Conservation (phyloP, 169 alveolate genomes). For the Babesia ovis region DNA sequence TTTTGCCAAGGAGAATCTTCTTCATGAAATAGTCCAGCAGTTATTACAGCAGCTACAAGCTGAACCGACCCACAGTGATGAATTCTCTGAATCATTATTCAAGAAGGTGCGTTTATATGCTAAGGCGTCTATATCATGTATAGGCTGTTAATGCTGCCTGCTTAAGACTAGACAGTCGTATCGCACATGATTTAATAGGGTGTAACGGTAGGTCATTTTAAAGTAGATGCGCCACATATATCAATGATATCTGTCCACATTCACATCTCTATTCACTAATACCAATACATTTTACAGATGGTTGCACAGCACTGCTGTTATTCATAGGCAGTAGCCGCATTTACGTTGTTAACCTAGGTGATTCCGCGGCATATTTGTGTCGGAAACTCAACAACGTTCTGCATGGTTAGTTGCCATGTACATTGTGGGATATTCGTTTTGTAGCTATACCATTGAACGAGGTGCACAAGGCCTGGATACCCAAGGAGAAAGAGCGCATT, state of each 20-base stretch:
- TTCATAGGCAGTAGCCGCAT: slow-evolving; percentile 67
- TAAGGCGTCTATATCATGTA: not conserved
- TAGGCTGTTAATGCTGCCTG: slow-evolving; percentile 60
- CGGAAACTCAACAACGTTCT: slow-evolving; percentile 38
- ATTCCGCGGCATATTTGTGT: slow-evolving; percentile 81
- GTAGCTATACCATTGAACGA: slow-evolving; percentile 89
- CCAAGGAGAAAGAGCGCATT: slow-evolving; percentile 91
- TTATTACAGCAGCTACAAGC: slow-evolving; percentile 19
- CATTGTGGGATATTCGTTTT: not conserved
- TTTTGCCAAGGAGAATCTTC: slow-evolving; percentile 62
- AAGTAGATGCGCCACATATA: not conserved
- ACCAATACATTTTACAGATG: slow-evolving; percentile 64
- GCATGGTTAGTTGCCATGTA: slow-evolving; percentile 25
- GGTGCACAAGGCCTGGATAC: slow-evolving; percentile 95
- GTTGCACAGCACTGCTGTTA: slow-evolving; percentile 82
- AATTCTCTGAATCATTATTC: slow-evolving; percentile 26
- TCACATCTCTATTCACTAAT: too few relatives aligned
- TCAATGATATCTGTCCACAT: too few relatives aligned
- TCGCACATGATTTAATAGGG: slow-evolving; percentile 56
- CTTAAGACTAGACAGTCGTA: slow-evolving; percentile 52
- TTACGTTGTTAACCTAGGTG: slow-evolving; percentile 80
- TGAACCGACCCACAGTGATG: slow-evolving; percentile 1
- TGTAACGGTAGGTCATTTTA: slow-evolving; percentile 31
- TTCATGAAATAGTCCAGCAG: slow-evolving; percentile 68
- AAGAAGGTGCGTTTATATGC: slow-evolving; percentile 10